Percentiles rank a stretch among this genome's conserved stretches.
Conservation (phyloP, 306 rosid genomes). For the Albizia julibrissin region DNA sequence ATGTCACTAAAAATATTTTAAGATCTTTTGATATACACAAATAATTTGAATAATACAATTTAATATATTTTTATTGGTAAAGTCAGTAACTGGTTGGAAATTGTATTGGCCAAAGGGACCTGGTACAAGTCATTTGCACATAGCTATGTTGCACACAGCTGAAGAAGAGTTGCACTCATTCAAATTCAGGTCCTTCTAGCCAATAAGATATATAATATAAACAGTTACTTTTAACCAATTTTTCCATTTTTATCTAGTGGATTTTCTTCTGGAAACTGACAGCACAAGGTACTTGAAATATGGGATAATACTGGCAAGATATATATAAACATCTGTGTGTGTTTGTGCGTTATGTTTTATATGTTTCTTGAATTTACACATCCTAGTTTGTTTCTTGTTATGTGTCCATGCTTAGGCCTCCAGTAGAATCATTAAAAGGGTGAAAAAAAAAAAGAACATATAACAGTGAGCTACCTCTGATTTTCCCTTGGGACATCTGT, state of each 20-base stretch:
- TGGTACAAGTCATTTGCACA: too few relatives aligned
- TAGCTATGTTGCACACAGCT: too few relatives aligned
- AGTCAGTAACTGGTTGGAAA: too few relatives aligned
- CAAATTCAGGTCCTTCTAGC: too few relatives aligned
- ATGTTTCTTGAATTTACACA: not conserved
- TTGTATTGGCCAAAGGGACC: too few relatives aligned
- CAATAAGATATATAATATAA: too few relatives aligned
- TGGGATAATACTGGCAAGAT: not conserved
- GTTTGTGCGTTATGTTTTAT: not conserved
- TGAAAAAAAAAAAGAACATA: too few relatives aligned
- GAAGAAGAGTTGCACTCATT: too few relatives aligned
- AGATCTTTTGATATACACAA: not conserved
- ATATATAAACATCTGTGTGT: not conserved
- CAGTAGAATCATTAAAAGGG: not conserved
- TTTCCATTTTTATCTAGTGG: not conserved
- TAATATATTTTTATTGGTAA: not conserved
- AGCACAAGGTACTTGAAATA: not conserved
- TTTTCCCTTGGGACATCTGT: constrained; percentile 39
- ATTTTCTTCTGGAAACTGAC: not conserved
- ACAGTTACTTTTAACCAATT: too few relatives aligned
- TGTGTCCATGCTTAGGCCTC: not conserved
- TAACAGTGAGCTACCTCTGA: constrained; percentile 44
- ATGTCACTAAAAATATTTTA: not conserved
- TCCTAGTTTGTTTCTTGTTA: not conserved
- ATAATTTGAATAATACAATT: not conserved